Conservation (phyloP, 257 asterid species). For the Fraxinus pennsylvanica region DNA sequence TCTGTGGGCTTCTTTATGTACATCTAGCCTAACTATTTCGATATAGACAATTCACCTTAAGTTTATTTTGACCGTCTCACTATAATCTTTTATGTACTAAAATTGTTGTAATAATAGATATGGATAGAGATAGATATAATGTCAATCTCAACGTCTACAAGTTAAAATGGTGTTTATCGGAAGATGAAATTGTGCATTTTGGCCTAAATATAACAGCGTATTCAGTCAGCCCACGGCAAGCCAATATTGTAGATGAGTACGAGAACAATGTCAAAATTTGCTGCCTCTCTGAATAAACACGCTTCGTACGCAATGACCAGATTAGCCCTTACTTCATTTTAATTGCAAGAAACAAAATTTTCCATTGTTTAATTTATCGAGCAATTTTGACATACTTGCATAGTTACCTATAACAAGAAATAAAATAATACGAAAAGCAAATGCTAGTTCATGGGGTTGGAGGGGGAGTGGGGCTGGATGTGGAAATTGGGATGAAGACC, state of each 20-base stretch:
- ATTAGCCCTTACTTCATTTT: neutral
- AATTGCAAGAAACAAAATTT: neutral
- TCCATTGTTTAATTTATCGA: neutral
- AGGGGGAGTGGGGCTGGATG: too few species aligned
- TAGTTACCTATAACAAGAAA: neutral
- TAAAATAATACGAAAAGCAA: neutral
- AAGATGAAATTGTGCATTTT: neutral
- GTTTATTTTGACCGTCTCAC: too few species aligned
- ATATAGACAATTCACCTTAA: too few species aligned
- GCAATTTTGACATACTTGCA: neutral
- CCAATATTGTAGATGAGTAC: neutral
- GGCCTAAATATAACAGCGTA: neutral
- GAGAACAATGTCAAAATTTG: neutral
- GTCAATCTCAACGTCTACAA: too few species aligned
- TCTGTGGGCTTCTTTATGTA: too few species aligned
- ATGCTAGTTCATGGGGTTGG: neutral
- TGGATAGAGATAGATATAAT: too few species aligned
- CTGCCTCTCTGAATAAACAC: neutral
- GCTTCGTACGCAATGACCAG: neutral
- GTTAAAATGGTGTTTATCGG: too few species aligned
- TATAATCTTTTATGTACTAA: too few species aligned
- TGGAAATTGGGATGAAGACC: too few species aligned
- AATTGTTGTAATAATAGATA: too few species aligned
- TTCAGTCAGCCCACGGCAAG: neutral
- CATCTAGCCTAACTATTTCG: too few species aligned